Base-by-base conservation (phyloP, 495 filamentous ascomycete genomes). In the Parathielavia appendiculata region DNA sequence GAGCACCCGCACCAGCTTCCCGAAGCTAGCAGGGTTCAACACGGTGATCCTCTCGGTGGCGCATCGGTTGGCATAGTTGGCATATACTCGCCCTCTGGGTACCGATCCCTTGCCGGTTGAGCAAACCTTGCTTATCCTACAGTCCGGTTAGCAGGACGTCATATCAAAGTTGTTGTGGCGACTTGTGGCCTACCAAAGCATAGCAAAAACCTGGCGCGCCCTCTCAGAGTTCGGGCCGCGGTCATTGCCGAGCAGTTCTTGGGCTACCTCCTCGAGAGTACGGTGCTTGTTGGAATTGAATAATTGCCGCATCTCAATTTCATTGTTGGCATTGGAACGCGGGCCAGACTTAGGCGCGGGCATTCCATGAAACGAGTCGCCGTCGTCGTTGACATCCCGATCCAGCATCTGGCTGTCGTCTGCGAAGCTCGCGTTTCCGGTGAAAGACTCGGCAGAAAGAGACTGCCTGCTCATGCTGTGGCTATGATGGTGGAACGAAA, bases 121-220 rank as follows among this genome's bases (percentile, higher is more conserved):
- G 69, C 93, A 97, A 12, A 88, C 87, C 55, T 84, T 78, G 68
- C 85, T 87, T 65, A 97, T 79, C 92, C 92, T 96, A 68, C 14
- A 39, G 7, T 30, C 39, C n/a, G 13, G 51, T 64, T 23, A 43
- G 17, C 16, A 54, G 26, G 50, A 69, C 55, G 68, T 59, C 43
- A 26, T 34, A 6, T 12, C 23, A 23, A 5, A 19, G 1, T 9
- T 26, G 26, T 3, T 30, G 26, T 20, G 2, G 12, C 19, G 4
- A 8, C 16, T 1, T 26, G 13, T 12, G 57, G 69, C 80, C 61
- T 83, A 97, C 93, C 93, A 98, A 57, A 95, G 84, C 89, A 98
- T 95, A 14, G 93, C 93, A 70, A 97, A 97, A 23, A 98, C 85
- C 76, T 98, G 93, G 59, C 96, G 92, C 43, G 91, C 89, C 69